Evolutionary conservation across 768 basidiomycete species (phyloP).

Genomic region (Fomitopsis serialis): DNA sequence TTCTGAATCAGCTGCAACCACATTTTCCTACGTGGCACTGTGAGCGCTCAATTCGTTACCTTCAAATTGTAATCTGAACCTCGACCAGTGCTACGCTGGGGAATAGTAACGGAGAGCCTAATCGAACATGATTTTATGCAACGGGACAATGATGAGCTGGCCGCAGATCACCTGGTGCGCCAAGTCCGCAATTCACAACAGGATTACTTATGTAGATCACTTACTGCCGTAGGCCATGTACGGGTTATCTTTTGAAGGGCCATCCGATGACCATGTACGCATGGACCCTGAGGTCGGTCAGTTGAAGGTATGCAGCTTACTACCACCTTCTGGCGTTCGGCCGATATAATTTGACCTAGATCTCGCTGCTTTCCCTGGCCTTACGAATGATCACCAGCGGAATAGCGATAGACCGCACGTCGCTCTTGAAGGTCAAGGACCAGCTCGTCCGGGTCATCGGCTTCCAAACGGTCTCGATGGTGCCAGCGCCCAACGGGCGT

Average conservation of each 20-base stretch:
- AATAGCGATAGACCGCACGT: conserved; percentile 43
- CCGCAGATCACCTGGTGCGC: conserved; percentile 38
- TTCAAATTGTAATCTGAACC: neutral
- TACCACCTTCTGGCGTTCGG: neutral
- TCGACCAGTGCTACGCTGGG: conserved; percentile 58
- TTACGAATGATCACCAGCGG: conserved; percentile 67
- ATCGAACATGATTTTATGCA: conserved; percentile 47
- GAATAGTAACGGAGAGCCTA: conserved; percentile 51
- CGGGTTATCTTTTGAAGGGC: conserved; percentile 31
- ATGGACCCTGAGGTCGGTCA: conserved; percentile 43
- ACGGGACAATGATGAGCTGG: conserved; percentile 31
- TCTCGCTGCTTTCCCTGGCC: conserved; percentile 49
- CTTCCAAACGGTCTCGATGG: conserved; percentile 44
- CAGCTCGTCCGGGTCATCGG: conserved; percentile 46
- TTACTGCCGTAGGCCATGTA: conserved; percentile 35
- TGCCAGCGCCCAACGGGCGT: conserved; percentile 42
- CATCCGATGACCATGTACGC: conserved; percentile 8
- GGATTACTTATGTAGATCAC: too few species aligned
- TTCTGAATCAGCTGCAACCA: conserved; percentile 62
- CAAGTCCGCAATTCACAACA: neutral
- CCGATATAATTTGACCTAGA: conserved; percentile 29
- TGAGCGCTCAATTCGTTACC: too few species aligned
- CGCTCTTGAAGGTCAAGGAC: conserved; percentile 56
- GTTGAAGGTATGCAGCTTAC: conserved; percentile 34
- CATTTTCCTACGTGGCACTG: conserved; percentile 68